phyloP scores from a whole-genome alignment of 2,329 filamentous ascomycete species.

The Boeremia exigua region DNA sequence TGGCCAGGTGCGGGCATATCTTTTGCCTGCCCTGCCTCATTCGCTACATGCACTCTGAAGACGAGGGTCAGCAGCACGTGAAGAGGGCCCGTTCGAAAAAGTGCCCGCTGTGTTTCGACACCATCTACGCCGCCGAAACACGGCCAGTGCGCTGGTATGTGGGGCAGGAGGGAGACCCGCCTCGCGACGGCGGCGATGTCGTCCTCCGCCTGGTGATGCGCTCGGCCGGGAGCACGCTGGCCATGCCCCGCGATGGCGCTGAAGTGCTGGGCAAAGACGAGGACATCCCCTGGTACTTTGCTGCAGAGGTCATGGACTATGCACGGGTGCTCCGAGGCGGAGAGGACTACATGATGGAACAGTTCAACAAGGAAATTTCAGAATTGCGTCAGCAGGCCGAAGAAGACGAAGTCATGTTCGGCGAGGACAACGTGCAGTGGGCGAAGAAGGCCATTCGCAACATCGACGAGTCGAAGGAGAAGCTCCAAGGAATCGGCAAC shows the following conservation, averaged over 20 bases:
- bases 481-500: slow-evolving; percentile 70
- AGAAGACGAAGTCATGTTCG: slow-evolving; percentile 91
- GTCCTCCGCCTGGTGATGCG: slow-evolving; percentile 86
- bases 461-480: slow-evolving; percentile 78
- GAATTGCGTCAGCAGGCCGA: slow-evolving; percentile 77
- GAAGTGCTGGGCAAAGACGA: slow-evolving; percentile 72
- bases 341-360: slow-evolving; percentile 80
- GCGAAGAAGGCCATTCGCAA: slow-evolving; percentile 80
- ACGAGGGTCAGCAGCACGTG: slow-evolving; percentile 65
- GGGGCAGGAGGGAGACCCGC: slow-evolving; percentile 82
- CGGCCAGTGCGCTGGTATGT: slow-evolving; percentile 89
- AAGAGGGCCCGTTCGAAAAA: slow-evolving; percentile 87
- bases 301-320: slow-evolving; percentile 92
- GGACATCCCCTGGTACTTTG: slow-evolving; percentile 93
- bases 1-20: slow-evolving; percentile 97
- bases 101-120: slow-evolving; percentile 94
- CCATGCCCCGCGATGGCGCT: slow-evolving; percentile 81
- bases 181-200: slow-evolving; percentile 85
- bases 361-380: slow-evolving; percentile 80
- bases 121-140: slow-evolving; percentile 88
- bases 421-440: slow-evolving; percentile 86
- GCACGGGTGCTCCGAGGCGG: slow-evolving; percentile 95
- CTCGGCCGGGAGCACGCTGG: slow-evolving; percentile 79
- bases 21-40: slow-evolving; percentile 94
- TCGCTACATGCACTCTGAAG: slow-evolving; percentile 89